phyloP scores from a whole-genome alignment of 352 stramenopile genomes.

The Globisporangium solare region DNA sequence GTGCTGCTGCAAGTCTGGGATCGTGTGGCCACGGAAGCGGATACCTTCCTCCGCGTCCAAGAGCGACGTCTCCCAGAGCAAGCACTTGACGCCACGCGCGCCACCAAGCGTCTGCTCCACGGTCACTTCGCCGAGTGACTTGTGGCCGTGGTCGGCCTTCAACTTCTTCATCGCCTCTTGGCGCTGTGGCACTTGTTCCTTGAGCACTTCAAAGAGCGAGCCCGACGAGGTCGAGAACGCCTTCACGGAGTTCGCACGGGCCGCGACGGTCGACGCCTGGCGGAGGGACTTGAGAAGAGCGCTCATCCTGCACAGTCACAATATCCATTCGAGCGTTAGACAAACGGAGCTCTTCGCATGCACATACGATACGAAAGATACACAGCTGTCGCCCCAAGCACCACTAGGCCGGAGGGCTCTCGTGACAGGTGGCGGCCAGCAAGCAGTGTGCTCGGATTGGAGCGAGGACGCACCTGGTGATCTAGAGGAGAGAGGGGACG shows the following conservation, averaged over 20 bases:
- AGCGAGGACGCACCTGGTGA: neutral
- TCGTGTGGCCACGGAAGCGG: slow-evolving; percentile 98
- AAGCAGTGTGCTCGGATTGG: too few species aligned
- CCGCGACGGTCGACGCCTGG: slow-evolving; percentile 38
- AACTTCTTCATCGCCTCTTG: slow-evolving; percentile 93
- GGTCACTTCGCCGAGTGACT: slow-evolving; percentile 91
- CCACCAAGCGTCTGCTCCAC: slow-evolving; percentile 97
- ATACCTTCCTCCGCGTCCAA: slow-evolving; percentile 96
- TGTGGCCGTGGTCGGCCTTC: slow-evolving; percentile 92
- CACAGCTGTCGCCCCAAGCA: neutral
- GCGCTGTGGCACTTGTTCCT: slow-evolving; percentile 87
- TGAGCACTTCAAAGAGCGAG: slow-evolving; percentile 82
- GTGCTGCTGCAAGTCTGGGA: slow-evolving; percentile 96
- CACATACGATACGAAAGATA: neutral
- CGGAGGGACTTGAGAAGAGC: slow-evolving; percentile 65
- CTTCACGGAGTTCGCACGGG: slow-evolving; percentile 39
- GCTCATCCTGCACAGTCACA: slow-evolving; percentile 33
- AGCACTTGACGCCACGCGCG: slow-evolving; percentile 96
- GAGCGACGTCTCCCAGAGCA: slow-evolving; percentile 98
- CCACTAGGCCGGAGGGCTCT: too few species aligned
- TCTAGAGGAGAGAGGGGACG: neutral
- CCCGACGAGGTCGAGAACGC: slow-evolving; percentile 60
- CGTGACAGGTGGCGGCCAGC: neutral
- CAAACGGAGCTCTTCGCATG: neutral
- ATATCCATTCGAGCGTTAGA: slow-evolving; percentile 8